Evolutionary conservation across 176 grass and related monocot genomes (phyloP).

Genomic region (Oryza meridionalis): DNA sequence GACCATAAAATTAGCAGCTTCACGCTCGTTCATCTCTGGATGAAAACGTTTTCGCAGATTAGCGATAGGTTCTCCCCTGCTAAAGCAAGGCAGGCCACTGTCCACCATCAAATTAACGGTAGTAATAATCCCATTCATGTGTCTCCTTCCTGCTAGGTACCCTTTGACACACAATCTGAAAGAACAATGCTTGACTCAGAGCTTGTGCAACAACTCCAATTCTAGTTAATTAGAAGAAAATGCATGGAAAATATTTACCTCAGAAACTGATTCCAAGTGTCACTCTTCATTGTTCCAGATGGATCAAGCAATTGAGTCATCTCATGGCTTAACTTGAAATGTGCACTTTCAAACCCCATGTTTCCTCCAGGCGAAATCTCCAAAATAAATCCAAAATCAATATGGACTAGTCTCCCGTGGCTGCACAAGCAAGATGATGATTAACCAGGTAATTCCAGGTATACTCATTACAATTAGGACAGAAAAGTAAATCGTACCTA

Average conservation of each 20-base stretch:
- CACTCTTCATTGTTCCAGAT: constrained; percentile 97
- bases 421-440: constrained; percentile 60
- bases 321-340: constrained; percentile 99
- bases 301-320: constrained; percentile 99
- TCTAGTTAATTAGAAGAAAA: constrained; percentile 10
- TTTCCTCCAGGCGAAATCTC: constrained; percentile 99
- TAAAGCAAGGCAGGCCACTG: constrained; percentile 97
- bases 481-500: constrained; percentile 55
- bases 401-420: constrained; percentile 98
- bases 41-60: constrained; percentile 94
- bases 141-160: constrained; percentile 87
- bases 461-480: constrained; percentile 30
- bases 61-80: constrained; percentile 87
- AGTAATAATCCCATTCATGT: constrained; percentile 93
- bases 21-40: constrained; percentile 96
- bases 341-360: constrained; percentile 98
- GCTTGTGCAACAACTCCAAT: not conserved
- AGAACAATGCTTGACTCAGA: constrained; percentile 30
- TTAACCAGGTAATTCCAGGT: constrained; percentile 38
- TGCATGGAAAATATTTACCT: constrained; percentile 57
- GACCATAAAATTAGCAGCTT: constrained; percentile 98
- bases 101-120: constrained; percentile 93
- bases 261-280: constrained; percentile 97
- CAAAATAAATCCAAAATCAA: constrained; percentile 99
- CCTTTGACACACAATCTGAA: constrained; percentile 96